Evolutionary conservation across 176 grass and related monocot genomes (phyloP).

Genomic region (Cenchrus fungigraminus): DNA sequence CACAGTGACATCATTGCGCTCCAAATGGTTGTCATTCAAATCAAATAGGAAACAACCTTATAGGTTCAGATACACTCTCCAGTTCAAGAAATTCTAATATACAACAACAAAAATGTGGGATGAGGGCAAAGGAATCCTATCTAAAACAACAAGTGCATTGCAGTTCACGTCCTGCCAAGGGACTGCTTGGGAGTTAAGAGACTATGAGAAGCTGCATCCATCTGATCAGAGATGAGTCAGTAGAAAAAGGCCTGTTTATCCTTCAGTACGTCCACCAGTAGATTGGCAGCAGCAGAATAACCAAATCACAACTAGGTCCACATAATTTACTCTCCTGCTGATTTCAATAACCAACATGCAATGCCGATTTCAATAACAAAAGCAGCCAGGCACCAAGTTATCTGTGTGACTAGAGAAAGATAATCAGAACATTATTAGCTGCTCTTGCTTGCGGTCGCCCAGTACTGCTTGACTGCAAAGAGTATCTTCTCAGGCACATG

Average conservation of each 20-base stretch:
- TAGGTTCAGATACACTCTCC: slow-evolving; percentile 2
- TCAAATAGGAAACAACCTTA: slow-evolving; percentile 16
- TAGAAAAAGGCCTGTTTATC: background rate
- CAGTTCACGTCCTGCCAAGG: background rate
- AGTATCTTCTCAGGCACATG: slow-evolving; percentile 81
- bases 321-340: slow-evolving; percentile 14
- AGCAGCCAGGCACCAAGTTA: background rate
- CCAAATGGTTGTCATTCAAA: slow-evolving; percentile 23
- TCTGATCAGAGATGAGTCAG: background rate
- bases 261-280: background rate
- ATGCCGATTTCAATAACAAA: background rate
- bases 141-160: background rate
- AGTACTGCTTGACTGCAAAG: slow-evolving; percentile 81
- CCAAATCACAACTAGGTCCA: background rate
- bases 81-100: slow-evolving; percentile 30
- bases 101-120: slow-evolving; percentile 11
- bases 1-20: background rate
- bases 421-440: slow-evolving; percentile 5
- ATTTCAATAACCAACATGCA: background rate
- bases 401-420: background rate
- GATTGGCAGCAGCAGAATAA: background rate
- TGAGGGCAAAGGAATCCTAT: background rate
- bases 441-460: slow-evolving; percentile 49
- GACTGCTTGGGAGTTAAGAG: background rate
- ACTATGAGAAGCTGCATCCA: slow-evolving; percentile 16